A percentile compares a stretch with the other conserved stretches of the same genome.
These are phyloP conservation scores for Lunularia cruciata DNA, from an alignment of 225 moss, liverwort and hornwort species.

Conservation along the genomic window DNA sequence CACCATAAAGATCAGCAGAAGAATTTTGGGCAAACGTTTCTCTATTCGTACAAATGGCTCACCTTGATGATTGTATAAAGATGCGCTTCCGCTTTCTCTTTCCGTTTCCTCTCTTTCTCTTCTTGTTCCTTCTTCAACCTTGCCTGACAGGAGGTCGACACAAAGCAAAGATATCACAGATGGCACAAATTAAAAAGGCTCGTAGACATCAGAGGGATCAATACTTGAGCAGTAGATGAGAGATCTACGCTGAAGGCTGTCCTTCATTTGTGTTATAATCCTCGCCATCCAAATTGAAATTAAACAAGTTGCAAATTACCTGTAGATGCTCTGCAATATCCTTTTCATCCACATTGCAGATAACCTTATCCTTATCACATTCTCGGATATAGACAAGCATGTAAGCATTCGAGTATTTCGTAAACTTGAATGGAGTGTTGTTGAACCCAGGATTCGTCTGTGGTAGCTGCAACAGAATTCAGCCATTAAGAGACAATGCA, in stretches of 20 bases:
- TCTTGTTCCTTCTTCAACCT: slow-evolving; percentile 99
- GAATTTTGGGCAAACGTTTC: too few relatives aligned
- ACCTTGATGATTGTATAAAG: slow-evolving; percentile 99
- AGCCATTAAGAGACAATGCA: not conserved
- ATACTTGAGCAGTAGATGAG: too few relatives aligned
- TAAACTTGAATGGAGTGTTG: slow-evolving; percentile 99
- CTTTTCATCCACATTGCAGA: slow-evolving; percentile 98
- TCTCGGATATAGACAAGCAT: slow-evolving; percentile 99
- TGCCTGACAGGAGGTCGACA: slow-evolving; percentile 39
- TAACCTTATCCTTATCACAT: slow-evolving; percentile 97
- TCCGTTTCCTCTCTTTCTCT: slow-evolving; percentile 97
- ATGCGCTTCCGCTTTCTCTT: slow-evolving; percentile 98
- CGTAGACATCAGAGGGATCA: too few relatives aligned
- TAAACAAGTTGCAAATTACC: too few relatives aligned
- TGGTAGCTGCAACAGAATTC: slow-evolving; percentile 63
- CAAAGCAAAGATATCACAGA: not conserved
- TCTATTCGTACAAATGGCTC: too few relatives aligned
- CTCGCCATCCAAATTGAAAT: too few relatives aligned
- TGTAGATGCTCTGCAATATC: slow-evolving; percentile 98
- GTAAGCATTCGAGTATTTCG: slow-evolving; percentile 98
- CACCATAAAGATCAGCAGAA: too few relatives aligned
- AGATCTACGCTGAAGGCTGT: not conserved
- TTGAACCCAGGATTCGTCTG: slow-evolving; percentile 99
- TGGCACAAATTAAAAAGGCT: too few relatives aligned
- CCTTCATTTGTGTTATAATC: too few relatives aligned